Base-by-base conservation (phyloP, 208 protist genomes). In the Tritrichomonas musculus region DNA sequence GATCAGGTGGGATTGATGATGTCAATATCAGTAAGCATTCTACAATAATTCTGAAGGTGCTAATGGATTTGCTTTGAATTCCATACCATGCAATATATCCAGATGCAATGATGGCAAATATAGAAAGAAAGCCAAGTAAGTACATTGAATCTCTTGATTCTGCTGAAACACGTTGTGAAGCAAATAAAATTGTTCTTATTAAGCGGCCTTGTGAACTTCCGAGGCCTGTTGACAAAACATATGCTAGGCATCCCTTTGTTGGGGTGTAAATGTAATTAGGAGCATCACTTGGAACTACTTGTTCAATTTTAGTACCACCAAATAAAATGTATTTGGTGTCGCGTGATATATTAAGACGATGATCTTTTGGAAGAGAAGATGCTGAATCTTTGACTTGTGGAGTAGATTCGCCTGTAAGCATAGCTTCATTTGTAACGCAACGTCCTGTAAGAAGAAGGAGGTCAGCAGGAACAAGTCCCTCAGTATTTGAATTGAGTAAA, bases 141-240 rank as follows among this genome's bases (percentile, higher is more conserved):
- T 96, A 93, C 69, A 99, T 97, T 1, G 97, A 97, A 94, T 99
- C 98, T 50, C 95, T 94, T 93, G 96, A 98, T 94, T 99, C 98
- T 80, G 97, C 97, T 39, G 97, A 98, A 33, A 99, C 95, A 92
- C 97, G 96, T 47, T 98, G 97, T 53, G 97, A 97, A 80, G 97
- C 97, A 95, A 96, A 97, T 33, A 97, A 93, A 94, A 98, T 97
- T 0, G 96, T 97, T 25, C 96, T 95, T 64, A 97, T 93, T 0
- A 97, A 92, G 9, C 57, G 65, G 25, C 97, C 98, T 95, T 99
- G 98, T 94, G 97, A 96, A 39, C 98, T 99, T 93, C 98, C 96
- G 94, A 99, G 99, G 20, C 99, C 99, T 22, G 98, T 99, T 93
- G 97, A 97, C 17, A 99, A 94, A 53, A 99, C 99, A 94, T 98